A percentile compares a stretch with the other conserved stretches of the same genome.
phyloP scores from a whole-genome alignment of 257 asterid species.

The Nicotiana tomentosiformis region DNA sequence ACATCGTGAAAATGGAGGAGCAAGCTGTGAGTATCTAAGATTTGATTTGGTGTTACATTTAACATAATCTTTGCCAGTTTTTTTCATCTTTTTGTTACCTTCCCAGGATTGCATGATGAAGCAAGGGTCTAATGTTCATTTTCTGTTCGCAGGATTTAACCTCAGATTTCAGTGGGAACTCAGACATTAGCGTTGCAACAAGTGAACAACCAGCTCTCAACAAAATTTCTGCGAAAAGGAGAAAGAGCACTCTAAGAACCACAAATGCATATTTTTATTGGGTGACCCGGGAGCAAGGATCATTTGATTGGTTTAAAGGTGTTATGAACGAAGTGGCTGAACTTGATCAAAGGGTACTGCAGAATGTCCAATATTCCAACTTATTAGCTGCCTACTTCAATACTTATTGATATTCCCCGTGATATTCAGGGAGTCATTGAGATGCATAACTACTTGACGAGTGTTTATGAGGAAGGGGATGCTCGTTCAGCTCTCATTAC shows the following conservation, averaged over 20 bases:
- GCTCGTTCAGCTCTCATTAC: conserved; percentile 98
- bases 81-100: neutral
- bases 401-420: neutral
- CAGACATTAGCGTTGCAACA: conserved; percentile 54
- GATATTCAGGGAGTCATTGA: conserved; percentile 69
- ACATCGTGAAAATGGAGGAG: conserved; percentile 80
- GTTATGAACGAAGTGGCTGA: conserved; percentile 93
- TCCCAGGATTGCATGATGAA: neutral
- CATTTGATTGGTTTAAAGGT: conserved; percentile 97
- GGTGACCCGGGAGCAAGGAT: conserved; percentile 97
- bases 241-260: conserved; percentile 53
- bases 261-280: conserved; percentile 94
- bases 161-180: conserved; percentile 52
- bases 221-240: conserved; percentile 45
- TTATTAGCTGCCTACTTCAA: neutral
- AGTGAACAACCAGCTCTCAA: conserved; percentile 30
- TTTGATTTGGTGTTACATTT: neutral
- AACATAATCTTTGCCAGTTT: neutral
- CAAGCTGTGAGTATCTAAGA: conserved; percentile 48
- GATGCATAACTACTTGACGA: conserved; percentile 95
- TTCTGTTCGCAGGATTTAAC: conserved; percentile 56
- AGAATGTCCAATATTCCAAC: neutral
- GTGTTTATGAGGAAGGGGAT: conserved; percentile 97
- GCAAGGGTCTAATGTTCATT: neutral
- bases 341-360: conserved; percentile 78